These are phyloP conservation scores for Zoysia pacifica DNA, from an alignment of 176 grass and related monocot species.

Conservation along the genomic window DNA sequence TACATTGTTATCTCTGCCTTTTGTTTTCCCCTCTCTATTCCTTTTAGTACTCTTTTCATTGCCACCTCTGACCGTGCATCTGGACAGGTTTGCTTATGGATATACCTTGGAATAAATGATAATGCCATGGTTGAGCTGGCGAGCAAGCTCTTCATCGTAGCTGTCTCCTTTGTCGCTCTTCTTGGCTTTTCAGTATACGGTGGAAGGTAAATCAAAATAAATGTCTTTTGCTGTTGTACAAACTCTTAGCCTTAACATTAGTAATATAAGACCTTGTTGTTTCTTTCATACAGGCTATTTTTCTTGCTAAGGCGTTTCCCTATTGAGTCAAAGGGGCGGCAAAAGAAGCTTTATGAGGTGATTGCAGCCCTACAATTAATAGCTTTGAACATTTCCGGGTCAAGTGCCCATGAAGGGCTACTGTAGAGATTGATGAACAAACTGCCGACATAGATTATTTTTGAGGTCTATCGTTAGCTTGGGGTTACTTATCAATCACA, in stretches of 20 bases:
- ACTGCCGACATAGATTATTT: not conserved
- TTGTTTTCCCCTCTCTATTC: not conserved
- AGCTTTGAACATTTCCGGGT: not conserved
- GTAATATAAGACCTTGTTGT: not conserved
- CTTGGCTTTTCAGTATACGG: conserved; percentile 90
- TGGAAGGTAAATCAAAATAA: conserved; percentile 59
- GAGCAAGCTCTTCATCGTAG: conserved; percentile 73
- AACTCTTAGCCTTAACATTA: not conserved
- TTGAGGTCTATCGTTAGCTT: conserved; percentile 3
- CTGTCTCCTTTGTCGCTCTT: conserved; percentile 83
- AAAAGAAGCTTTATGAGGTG: conserved; percentile 98
- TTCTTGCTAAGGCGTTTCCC: conserved; percentile 90
- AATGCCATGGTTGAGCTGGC: conserved; percentile 57
- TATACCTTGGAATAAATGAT: conserved; percentile 83
- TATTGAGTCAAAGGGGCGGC: conserved; percentile 90
- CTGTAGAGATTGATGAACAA: not conserved
- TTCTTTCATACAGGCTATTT: conserved; percentile 65
- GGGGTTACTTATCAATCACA: not conserved
- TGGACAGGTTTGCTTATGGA: conserved; percentile 86
- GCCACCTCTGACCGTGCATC: conserved; percentile 23
- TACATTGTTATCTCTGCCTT: not conserved
- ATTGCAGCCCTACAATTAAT: conserved; percentile 10
- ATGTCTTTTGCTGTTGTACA: conserved; percentile 30
- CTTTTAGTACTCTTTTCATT: not conserved
- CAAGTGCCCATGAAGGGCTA: not conserved